A percentile compares a stretch with the other conserved stretches of the same genome.
These are phyloP conservation scores for Xanthoceras sorbifolium DNA, from an alignment of 345 rosid genomes.

Conservation along the genomic window DNA sequence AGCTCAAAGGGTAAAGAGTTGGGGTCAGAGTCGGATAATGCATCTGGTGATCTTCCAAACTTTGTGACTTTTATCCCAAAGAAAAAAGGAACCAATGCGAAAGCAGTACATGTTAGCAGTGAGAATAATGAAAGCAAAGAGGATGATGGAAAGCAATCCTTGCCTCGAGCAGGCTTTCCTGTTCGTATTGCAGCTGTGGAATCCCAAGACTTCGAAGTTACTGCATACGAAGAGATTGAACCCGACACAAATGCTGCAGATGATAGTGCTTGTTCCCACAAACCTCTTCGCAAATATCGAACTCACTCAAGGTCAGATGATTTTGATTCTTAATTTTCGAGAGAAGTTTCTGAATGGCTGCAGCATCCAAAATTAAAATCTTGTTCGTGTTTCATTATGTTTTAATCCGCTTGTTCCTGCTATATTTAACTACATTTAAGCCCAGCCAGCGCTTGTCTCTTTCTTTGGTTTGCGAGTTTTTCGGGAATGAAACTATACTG, in stretches of 20 bases:
- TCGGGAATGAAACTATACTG: neutral
- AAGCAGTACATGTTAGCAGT: constrained; percentile 16
- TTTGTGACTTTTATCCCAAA: constrained; percentile 53
- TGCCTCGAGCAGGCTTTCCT: constrained; percentile 15
- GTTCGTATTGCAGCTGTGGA: constrained; percentile 46
- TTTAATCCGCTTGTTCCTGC: neutral
- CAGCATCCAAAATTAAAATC: neutral
- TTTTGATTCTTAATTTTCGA: constrained; percentile 34
- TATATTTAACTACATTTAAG: neutral
- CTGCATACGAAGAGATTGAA: constrained; percentile 30
- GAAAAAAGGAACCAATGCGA: constrained; percentile 36
- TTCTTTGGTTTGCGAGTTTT: neutral
- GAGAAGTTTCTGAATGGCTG: neutral
- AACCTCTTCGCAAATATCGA: constrained; percentile 46
- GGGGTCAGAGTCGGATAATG: constrained; percentile 23
- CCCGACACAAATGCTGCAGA: constrained; percentile 24
- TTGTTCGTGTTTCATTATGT: neutral
- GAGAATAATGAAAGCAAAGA: constrained; percentile 30
- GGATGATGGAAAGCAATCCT: constrained; percentile 12
- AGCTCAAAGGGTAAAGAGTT: constrained; percentile 29
- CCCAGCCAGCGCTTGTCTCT: neutral
- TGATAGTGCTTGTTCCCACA: constrained; percentile 21
- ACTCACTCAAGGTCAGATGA: constrained; percentile 41
- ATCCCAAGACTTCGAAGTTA: constrained; percentile 31
- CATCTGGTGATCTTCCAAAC: constrained; percentile 32